These are phyloP conservation scores for Peterozyma xylosa DNA, from an alignment of 805 yeast genomes.

Conservation along the genomic window DNA sequence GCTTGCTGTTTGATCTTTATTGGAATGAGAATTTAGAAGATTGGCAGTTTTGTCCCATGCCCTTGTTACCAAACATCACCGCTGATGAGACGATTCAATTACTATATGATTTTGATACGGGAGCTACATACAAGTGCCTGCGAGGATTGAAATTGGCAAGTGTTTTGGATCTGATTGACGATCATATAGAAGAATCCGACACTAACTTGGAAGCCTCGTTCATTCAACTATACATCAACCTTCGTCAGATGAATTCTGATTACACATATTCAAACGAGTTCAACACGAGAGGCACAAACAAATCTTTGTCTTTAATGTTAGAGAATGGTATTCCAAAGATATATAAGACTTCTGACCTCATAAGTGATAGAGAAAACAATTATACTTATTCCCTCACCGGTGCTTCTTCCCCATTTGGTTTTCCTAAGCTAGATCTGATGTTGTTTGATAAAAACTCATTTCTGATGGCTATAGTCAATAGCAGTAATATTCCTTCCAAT, in stretches of 20 bases:
- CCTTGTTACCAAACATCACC: constrained; percentile 21
- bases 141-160: constrained; percentile 16
- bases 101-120: constrained; percentile 9
- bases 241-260: constrained; percentile 17
- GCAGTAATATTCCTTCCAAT: constrained; percentile 18
- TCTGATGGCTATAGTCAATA: constrained; percentile 26
- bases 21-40: constrained; percentile 36
- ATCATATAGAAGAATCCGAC: constrained; percentile 32
- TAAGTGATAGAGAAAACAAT: constrained; percentile 13
- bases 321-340: constrained; percentile 11
- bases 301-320: constrained; percentile 17
- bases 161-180: constrained; percentile 20
- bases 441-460: constrained; percentile 26
- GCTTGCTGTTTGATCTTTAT: constrained; percentile 46
- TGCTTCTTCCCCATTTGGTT: constrained; percentile 13
- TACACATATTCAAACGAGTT: constrained; percentile 1
- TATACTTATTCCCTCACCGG: constrained; percentile 13
- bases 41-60: constrained; percentile 56
- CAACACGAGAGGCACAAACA: constrained; percentile 10
- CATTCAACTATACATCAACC: constrained; percentile 30
- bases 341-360: constrained; percentile 21
- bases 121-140: constrained; percentile 14
- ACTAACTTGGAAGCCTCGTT: constrained; percentile 38
- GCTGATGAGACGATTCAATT: constrained; percentile 2
- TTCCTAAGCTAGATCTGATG: constrained; percentile 27